Conservation (phyloP, 192 early-diverging fungal species). For the Entomortierella chlamydospora region DNA sequence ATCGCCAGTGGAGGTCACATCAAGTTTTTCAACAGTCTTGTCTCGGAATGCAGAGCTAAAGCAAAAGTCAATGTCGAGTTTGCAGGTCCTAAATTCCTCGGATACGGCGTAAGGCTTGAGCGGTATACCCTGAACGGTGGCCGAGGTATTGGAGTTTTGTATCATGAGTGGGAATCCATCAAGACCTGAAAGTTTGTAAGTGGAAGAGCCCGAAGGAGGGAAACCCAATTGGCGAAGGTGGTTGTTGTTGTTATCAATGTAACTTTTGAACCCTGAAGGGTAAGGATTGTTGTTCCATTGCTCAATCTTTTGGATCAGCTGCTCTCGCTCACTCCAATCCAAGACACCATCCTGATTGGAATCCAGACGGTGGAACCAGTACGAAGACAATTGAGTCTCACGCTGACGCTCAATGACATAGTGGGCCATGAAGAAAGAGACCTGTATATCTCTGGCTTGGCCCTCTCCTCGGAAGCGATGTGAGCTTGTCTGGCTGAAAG, state of each 20-base stretch:
- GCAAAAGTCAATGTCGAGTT: conserved; percentile 28
- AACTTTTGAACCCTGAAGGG: neutral
- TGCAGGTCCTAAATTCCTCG: conserved; percentile 7
- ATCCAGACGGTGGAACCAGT: conserved; percentile 47
- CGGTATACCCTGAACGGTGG: too few relatives aligned
- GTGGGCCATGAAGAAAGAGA: conserved; percentile 51
- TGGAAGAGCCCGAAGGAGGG: neutral
- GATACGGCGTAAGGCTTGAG: neutral
- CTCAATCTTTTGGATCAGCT: conserved; percentile 18
- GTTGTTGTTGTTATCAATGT: neutral
- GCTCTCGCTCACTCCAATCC: conserved; percentile 41
- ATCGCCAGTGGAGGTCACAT: neutral
- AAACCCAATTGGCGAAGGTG: conserved; percentile 3
- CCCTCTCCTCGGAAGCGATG: conserved; percentile 55
- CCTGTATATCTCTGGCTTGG: conserved; percentile 24
- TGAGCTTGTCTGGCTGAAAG: conserved; percentile 35
- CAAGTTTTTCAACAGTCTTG: neutral
- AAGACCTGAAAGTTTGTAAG: conserved; percentile 21
- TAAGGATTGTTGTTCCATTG: conserved; percentile 2
- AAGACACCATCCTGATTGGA: conserved; percentile 38
- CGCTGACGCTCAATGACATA: conserved; percentile 51
- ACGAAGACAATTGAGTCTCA: conserved; percentile 53
- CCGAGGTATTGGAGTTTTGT: neutral
- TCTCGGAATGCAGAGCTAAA: conserved; percentile 27
- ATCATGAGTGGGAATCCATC: conserved; percentile 53